phyloP scores from a whole-genome alignment of 805 yeast genomes.

The Kazachstania taianensis region DNA sequence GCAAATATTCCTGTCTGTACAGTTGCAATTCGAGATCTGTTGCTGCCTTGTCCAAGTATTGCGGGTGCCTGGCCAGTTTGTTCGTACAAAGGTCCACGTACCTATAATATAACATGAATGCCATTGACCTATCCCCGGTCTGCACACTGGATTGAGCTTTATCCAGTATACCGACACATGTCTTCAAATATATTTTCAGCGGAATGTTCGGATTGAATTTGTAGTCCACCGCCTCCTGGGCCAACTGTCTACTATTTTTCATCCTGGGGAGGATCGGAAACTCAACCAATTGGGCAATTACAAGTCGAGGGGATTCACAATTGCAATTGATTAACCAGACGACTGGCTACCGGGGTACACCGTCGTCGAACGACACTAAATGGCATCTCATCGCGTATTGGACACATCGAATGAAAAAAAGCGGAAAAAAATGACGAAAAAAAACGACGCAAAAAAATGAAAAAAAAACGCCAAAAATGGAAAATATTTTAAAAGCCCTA shows the following conservation, averaged over 20 bases:
- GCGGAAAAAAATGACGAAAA: not conserved
- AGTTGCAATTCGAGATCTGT: constrained; percentile 5
- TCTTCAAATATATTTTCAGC: constrained; percentile 44
- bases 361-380: not conserved
- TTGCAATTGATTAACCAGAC: not conserved
- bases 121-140: constrained; percentile 36
- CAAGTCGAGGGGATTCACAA: not conserved
- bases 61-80: constrained; percentile 24
- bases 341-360: not conserved
- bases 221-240: constrained; percentile 42
- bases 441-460: too few species aligned
- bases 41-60: constrained; percentile 5
- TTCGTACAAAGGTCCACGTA: constrained; percentile 40
- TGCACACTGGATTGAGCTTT: constrained; percentile 32
- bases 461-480: too few species aligned
- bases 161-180: constrained; percentile 37
- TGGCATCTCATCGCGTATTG: not conserved
- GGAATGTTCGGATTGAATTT: constrained; percentile 44
- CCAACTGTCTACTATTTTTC: constrained; percentile 15
- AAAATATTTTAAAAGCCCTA: too few species aligned
- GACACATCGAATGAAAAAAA: not conserved
- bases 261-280: constrained; percentile 1
- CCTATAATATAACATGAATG: constrained; percentile 47
- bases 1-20: constrained; percentile 18
- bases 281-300: not conserved